Conservation (phyloP, 371 early-diverging fungal species). For the Enteropsectra breve region DNA sequence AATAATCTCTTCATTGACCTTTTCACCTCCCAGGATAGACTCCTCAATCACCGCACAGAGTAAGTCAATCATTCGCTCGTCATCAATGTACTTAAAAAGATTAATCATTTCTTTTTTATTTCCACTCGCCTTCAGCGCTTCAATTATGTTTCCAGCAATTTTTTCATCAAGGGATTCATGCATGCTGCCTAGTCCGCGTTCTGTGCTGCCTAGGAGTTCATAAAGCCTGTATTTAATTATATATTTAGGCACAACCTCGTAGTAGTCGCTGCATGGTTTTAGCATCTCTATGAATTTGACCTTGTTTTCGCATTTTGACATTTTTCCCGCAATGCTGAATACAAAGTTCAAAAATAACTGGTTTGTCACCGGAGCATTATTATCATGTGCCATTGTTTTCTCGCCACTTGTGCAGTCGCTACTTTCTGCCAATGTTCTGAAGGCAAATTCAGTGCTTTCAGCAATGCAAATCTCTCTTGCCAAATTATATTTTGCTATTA, state of each 20-base stretch:
- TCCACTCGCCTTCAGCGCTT: slow-evolving; percentile 33
- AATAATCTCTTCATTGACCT: slow-evolving; percentile 34
- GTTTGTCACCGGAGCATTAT: slow-evolving; percentile 6
- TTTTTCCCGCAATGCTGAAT: slow-evolving; percentile 27
- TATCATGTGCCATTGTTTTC: not conserved
- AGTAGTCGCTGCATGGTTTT: slow-evolving; percentile 28
- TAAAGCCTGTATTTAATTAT: slow-evolving; percentile 47
- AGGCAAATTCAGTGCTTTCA: not conserved
- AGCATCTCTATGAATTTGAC: slow-evolving; percentile 36
- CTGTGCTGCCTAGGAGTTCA: slow-evolving; percentile 34
- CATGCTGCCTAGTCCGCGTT: not conserved
- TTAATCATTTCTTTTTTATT: slow-evolving; percentile 41
- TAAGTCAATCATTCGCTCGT: slow-evolving; percentile 20
- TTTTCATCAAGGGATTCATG: slow-evolving; percentile 23
- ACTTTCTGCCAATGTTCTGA: not conserved
- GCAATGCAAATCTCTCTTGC: slow-evolving; percentile 34
- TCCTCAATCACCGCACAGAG: slow-evolving; percentile 38
- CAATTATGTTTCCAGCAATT: slow-evolving; percentile 19
- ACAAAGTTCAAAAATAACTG: slow-evolving; percentile 46
- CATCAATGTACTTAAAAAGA: slow-evolving; percentile 39
- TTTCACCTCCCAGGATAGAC: slow-evolving; percentile 32
- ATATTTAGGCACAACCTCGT: slow-evolving; percentile 34
- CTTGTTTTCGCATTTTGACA: slow-evolving; percentile 29
- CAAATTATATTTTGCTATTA: slow-evolving; percentile 37
- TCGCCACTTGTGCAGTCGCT: not conserved